Evolutionary conservation across 2,329 filamentous ascomycete species (phyloP), one percentile per base, ranked within the genome.

Genomic region (Truncatella angustata): DNA sequence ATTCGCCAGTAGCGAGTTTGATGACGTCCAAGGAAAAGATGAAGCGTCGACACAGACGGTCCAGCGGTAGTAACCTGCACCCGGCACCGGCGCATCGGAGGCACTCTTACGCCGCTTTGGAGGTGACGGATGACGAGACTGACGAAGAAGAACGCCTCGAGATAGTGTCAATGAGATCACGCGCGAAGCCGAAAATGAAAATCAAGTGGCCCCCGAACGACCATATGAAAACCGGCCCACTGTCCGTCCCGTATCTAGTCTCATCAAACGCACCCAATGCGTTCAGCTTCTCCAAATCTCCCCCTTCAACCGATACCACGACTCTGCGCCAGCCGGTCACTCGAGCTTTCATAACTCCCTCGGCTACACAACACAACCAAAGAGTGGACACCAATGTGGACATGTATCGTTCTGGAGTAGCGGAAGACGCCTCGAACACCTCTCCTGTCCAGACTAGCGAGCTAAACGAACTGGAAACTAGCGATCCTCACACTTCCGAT

Each of bases 11-110:
- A 4, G 35, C 20, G 28, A 16, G 54, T 1, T 54, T 59, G 1
- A 44, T 44, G 40, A 60, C 67, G 3, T 58, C 64, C 7, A 66
- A 55, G 55, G 65, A 56, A 53, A 67, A 58, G 49, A 18, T 63
- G 24, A 68, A 66, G 52, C 65, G 69, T 40, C 67, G 71, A 6
- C 67, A 74, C 50, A 73, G 80, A 3, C 70, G 79, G 20, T 77
- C 74, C 1, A 82, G 79, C 0, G 78, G 73, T 4, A 74, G 78
- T 37, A 81, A 73, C 54, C 59, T 82, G 1, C 70, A 73, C 34
- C 63, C 73, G 11, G 48, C 54, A 9, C 53, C 71, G 6, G 67
- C 68, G 0, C 62, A 68, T 16, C 70, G 70, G 20, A 63, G 64
- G 16, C 70, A 68, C 24, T 51, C 70, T 10, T 55, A 70, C 3